Evolutionary conservation across 805 yeast species (phyloP).

Genomic region (Saccharomycopsis sp.): DNA sequence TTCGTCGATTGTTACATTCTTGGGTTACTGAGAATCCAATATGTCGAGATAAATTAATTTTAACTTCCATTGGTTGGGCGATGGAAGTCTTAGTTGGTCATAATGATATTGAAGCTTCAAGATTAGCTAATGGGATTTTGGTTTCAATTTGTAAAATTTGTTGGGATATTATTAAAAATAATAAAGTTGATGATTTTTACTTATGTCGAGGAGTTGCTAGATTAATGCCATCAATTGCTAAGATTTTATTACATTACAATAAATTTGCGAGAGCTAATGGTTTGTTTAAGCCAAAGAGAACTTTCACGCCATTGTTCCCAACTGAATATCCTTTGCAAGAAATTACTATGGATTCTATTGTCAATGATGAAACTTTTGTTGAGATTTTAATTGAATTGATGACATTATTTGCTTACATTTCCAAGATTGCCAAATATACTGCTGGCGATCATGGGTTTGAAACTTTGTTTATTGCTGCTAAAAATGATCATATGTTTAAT

Average conservation of each 20-base stretch:
- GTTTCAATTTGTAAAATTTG: slow-evolving; percentile 40
- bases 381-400: slow-evolving; percentile 69
- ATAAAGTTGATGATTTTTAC: slow-evolving; percentile 29
- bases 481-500: slow-evolving; percentile 35
- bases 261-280: slow-evolving; percentile 35
- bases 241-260: slow-evolving; percentile 45
- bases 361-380: slow-evolving; percentile 59
- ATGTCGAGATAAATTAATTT: slow-evolving; percentile 35
- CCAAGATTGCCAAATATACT: slow-evolving; percentile 41
- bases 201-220: slow-evolving; percentile 44
- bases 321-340: slow-evolving; percentile 55
- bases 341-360: slow-evolving; percentile 64
- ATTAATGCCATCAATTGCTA: slow-evolving; percentile 47
- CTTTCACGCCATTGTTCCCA: slow-evolving; percentile 67
- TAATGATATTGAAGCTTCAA: slow-evolving; percentile 48
- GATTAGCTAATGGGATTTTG: slow-evolving; percentile 57
- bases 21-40: slow-evolving; percentile 28
- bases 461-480: slow-evolving; percentile 33
- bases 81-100: slow-evolving; percentile 46
- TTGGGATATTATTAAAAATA: slow-evolving; percentile 31
- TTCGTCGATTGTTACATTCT: slow-evolving; percentile 47
- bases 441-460: slow-evolving; percentile 38
- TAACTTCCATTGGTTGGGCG: slow-evolving; percentile 46
- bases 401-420: slow-evolving; percentile 49
- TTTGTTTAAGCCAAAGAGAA: slow-evolving; percentile 50